Evolutionary conservation across 257 asterid genomes (phyloP).

Genomic region (Petrea volubilis): DNA sequence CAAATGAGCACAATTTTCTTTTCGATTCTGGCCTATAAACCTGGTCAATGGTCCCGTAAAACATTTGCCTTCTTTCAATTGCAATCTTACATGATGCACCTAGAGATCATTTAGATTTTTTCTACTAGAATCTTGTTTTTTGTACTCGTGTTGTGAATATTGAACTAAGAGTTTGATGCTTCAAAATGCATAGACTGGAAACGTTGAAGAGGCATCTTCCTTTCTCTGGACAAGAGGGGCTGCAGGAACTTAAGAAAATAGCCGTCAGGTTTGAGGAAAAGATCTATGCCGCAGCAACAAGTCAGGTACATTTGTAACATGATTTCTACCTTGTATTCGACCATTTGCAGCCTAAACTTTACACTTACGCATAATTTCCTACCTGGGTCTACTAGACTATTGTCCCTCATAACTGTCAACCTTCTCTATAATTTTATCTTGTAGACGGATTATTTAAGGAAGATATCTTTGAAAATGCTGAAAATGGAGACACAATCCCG

Average conservation of each 20-base stretch:
- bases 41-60: neutral
- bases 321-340: constrained; percentile 6
- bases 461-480: constrained; percentile 84
- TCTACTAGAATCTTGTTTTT: too few relatives aligned
- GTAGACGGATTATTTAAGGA: too few relatives aligned
- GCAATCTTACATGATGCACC: neutral
- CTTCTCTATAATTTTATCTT: too few relatives aligned
- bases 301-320: constrained; percentile 46
- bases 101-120: too few relatives aligned
- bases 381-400: too few relatives aligned
- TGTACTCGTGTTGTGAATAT: neutral
- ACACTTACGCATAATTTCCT: neutral
- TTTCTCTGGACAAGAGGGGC: constrained; percentile 74
- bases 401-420: too few relatives aligned
- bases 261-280: too few relatives aligned
- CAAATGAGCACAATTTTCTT: constrained; percentile 1
- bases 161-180: constrained; percentile 10
- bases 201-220: constrained; percentile 90
- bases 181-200: constrained; percentile 63
- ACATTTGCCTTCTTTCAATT: neutral
- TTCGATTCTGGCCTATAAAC: neutral
- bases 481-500: constrained; percentile 79
- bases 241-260: constrained; percentile 78
- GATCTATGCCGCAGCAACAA: too few relatives aligned
- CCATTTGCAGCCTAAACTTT: neutral